These are phyloP conservation scores for Apostasia shenzhenica DNA, from an alignment of 106 monocot genomes.

Conservation along the genomic window DNA sequence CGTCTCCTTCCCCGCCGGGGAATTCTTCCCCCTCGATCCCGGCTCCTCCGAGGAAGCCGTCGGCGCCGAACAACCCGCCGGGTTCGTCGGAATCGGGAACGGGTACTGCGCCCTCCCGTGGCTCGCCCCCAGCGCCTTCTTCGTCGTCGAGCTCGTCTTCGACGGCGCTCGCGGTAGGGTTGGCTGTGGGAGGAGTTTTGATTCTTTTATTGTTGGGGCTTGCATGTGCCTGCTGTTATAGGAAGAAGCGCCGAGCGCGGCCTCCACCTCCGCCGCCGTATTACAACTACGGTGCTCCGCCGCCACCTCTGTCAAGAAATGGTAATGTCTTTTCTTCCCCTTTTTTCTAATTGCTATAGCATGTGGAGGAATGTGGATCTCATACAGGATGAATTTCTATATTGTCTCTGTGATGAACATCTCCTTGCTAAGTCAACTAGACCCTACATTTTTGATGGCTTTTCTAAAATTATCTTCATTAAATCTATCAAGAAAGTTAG, in stretches of 20 bases:
- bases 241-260: conserved; percentile 2
- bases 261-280: not conserved
- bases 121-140: not conserved
- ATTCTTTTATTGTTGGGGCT: not conserved
- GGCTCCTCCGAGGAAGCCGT: not conserved
- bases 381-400: too few relatives aligned
- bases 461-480: not conserved
- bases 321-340: not conserved
- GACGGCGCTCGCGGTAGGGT: not conserved
- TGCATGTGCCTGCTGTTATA: not conserved
- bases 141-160: not conserved
- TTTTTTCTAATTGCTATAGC: not conserved
- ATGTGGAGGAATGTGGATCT: not conserved
- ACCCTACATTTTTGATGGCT: not conserved
- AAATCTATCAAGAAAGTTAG: not conserved
- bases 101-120: not conserved
- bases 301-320: conserved; percentile 13
- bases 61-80: not conserved
- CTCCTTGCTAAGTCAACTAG: not conserved
- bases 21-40: not conserved
- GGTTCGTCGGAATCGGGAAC: not conserved
- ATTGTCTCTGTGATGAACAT: not conserved
- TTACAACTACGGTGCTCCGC: conserved; percentile 4
- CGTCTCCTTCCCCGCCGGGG: not conserved
- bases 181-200: not conserved